Base-by-base conservation (phyloP, 495 filamentous ascomycete species). In the Mytilinidion resinicola region DNA sequence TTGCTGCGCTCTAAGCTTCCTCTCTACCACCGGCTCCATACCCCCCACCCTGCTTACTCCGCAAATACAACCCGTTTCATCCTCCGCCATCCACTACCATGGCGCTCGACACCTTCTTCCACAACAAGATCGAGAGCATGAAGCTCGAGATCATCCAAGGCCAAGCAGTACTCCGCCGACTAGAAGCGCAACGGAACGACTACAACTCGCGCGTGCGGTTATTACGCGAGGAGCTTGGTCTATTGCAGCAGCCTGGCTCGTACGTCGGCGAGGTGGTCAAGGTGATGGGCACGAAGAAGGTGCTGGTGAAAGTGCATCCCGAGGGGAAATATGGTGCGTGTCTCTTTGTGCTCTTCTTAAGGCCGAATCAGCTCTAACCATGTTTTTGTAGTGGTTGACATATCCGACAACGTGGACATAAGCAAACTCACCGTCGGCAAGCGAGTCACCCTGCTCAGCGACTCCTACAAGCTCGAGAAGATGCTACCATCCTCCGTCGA, bases 71-170 rank as follows among this genome's bases (percentile, higher is more conserved):
- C 37, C 37, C 38, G 34, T 8, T 21, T 9, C 42, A 14, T 52
- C 17, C 55, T 34, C 51, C 52, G 60, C 44, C 66, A 50, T 62
- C 67, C 56, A 57, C 64, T 80, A 81, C 63, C 68, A 98, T 98
- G 93, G 90, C 92, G 81, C 87, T 99, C 76, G 93, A 97, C 75
- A 96, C 87, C 75, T 99, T 96, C 76, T 99, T 92, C 74, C 88
- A 90, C 79, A 96, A 97, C 76, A 99, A 99, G 81, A 96, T 99
- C 74, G 93, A 99, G 87, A 84, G 86, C 72, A 95, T 96, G 87
- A 96, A 97, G 82, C 89, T 97, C 70, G 92, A 97, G 81, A 99
- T 99, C 65, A 90, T 99, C 67, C 90, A 96, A 73, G 92, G 93
- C 39, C 95, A 97, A 77, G 92, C 95, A 49, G 89, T 95, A 52